A percentile compares a stretch with the other conserved stretches of the same genome.
These are phyloP conservation scores for Marchantia polymorpha DNA, from an alignment of 225 moss, liverwort and hornwort genomes.

Conservation along the genomic window DNA sequence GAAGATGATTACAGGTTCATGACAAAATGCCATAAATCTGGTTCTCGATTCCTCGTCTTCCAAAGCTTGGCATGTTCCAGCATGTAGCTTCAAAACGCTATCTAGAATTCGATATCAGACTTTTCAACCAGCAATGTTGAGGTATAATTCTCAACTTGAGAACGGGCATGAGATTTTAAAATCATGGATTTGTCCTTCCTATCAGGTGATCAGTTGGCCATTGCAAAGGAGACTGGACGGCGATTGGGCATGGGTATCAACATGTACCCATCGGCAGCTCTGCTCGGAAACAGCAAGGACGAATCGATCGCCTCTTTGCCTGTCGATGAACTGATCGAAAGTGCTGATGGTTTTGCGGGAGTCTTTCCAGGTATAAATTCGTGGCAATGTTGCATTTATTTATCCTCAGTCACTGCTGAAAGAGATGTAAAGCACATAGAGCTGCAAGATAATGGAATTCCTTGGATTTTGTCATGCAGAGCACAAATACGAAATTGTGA, in stretches of 20 bases:
- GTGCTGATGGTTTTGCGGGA: conserved; percentile 81
- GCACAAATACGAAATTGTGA: conserved; percentile 33
- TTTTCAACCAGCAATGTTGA: too few relatives aligned
- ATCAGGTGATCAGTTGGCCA: conserved; percentile 38
- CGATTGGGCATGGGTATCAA: conserved; percentile 38
- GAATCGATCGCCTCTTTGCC: background rate
- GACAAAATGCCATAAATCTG: too few relatives aligned
- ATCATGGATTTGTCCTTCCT: too few relatives aligned
- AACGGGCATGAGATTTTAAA: background rate
- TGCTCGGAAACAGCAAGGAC: conserved; percentile 4
- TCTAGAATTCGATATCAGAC: too few relatives aligned
- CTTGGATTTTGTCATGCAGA: background rate
- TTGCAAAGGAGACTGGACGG: conserved; percentile 40
- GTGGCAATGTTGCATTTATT: conserved; percentile 7
- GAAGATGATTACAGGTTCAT: conserved; percentile 15
- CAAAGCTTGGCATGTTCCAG: too few relatives aligned
- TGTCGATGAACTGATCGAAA: conserved; percentile 17
- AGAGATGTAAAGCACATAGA: too few relatives aligned
- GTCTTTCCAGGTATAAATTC: conserved; percentile 57
- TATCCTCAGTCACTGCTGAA: too few relatives aligned
- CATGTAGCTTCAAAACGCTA: too few relatives aligned
- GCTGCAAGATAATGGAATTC: too few relatives aligned
- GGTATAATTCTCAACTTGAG: too few relatives aligned
- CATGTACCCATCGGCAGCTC: conserved; percentile 32
- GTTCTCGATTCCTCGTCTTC: too few relatives aligned